Base-by-base conservation (phyloP, 164 flowering plant species). In the Dillenia turbinata region DNA sequence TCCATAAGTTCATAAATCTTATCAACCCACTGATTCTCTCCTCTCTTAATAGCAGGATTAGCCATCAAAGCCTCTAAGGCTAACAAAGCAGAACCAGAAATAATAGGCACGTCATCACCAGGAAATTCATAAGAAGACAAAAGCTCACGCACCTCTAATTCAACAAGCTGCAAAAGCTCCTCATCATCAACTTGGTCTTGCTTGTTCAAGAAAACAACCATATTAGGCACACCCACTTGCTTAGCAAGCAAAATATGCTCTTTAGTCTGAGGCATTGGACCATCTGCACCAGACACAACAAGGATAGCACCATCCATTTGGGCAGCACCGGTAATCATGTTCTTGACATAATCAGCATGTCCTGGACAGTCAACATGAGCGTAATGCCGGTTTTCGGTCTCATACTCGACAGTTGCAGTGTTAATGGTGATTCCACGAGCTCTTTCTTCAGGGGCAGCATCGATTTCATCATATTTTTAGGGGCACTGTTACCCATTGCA, bases 221-320 rank as follows among this genome's bases (percentile, higher is more conserved):
- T 72, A 43, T 69, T 76, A 44, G 79, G 79, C 13, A 75, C 79
- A 6, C 76, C 79, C 3, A 75, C 79, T 68, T 75, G 79, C 66
- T 75, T 75, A 12, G 79, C 79, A 2, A 75, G 67, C 0, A 75
- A 57, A 15, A 74, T 74, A 64, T 74, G 78, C 56, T 74, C 78
- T 57, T 74, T 74, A 22, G 78, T 70, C 67, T 74, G 78, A 14
- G 78, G 78, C 78, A 74, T 74, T 16, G 78, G 78, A 0, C 74
- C 78, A 15, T 75, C 78, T 0, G 78, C 78, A 5, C 78, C 78
- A 15, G 78, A 75, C 15, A 67, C 74, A 7, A 74, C 77, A 9
- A 74, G 69, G 40, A 74, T 74, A n/a, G 77, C 73, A 2, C 77
- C 73, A 47, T 70, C 77, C 77, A 74, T 74, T 50, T 74, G 77